Percentiles rank a stretch among this genome's conserved stretches.
phyloP scores from a whole-genome alignment of 78 protist species.

The Salpingoeca rosetta region DNA sequence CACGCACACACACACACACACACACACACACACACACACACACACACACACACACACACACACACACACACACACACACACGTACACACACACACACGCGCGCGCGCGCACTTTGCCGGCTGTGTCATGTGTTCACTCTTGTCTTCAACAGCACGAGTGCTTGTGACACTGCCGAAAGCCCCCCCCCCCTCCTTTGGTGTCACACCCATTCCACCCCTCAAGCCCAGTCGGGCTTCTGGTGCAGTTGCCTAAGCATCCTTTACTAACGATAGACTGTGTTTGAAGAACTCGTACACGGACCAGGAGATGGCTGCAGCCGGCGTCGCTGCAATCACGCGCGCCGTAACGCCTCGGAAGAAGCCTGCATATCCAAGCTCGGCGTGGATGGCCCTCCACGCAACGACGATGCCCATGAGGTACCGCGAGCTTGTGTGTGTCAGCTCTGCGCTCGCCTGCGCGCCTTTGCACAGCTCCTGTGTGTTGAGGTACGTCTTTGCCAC shows the following conservation, averaged over 20 bases:
- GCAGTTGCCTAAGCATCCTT: background rate
- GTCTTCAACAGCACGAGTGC: too few relatives aligned
- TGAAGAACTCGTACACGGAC: conserved; percentile 53
- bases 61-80: too few relatives aligned
- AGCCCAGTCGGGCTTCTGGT: background rate
- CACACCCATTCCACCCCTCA: too few relatives aligned
- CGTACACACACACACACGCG: too few relatives aligned
- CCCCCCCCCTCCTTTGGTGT: too few relatives aligned
- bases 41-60: too few relatives aligned
- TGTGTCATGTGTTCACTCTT: too few relatives aligned
- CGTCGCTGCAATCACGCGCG: conserved; percentile 34
- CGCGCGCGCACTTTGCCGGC: too few relatives aligned
- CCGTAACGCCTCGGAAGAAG: conserved; percentile 20
- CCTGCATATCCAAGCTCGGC: conserved; percentile 11
- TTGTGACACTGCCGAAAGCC: too few relatives aligned
- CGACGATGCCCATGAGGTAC: conserved; percentile 11
- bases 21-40: too few relatives aligned
- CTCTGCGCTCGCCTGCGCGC: background rate
- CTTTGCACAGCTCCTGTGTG: background rate
- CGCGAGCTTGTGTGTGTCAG: background rate
- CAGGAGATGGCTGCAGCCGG: conserved; percentile 53
- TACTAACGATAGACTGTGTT: conserved; percentile 12
- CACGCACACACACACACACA: too few relatives aligned
- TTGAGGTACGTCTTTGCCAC: conserved; percentile 26
- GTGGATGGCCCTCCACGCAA: conserved; percentile 12